Conservation (phyloP, 2,329 filamentous ascomycete species). For the Botrytis porri region DNA sequence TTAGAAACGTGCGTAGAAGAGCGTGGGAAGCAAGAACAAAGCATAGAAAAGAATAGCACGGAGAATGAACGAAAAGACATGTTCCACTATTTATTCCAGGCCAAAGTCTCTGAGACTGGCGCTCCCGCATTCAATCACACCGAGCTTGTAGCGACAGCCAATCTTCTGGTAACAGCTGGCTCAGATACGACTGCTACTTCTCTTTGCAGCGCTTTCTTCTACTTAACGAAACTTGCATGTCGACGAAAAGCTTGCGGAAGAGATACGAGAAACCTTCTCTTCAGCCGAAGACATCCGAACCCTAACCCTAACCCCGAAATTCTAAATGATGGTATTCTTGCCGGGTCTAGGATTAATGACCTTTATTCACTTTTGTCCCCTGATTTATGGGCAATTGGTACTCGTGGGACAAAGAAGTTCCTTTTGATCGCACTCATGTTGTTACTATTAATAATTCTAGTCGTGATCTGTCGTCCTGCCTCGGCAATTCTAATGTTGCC, state of each 20-base stretch:
- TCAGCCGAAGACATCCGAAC: background rate
- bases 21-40: background rate
- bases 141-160: background rate
- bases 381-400: no score
- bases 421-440: no score
- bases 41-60: background rate
- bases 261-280: constrained; percentile 36
- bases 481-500: no score
- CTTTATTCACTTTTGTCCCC: no score
- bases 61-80: background rate
- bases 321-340: no score
- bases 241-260: constrained; percentile 30
- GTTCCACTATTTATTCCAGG: constrained; percentile 69
- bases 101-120: constrained; percentile 81
- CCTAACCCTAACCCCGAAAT: no score
- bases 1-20: background rate
- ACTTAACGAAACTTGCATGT: background rate
- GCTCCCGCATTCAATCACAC: constrained; percentile 58
- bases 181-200: background rate
- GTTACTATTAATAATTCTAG: no score
- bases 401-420: no score
- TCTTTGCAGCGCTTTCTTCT: background rate
- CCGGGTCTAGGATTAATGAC: no score
- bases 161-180: background rate
- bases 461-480: no score